Conservation (phyloP, 108 stramenopile genomes). For the Nitzschia palea region DNA sequence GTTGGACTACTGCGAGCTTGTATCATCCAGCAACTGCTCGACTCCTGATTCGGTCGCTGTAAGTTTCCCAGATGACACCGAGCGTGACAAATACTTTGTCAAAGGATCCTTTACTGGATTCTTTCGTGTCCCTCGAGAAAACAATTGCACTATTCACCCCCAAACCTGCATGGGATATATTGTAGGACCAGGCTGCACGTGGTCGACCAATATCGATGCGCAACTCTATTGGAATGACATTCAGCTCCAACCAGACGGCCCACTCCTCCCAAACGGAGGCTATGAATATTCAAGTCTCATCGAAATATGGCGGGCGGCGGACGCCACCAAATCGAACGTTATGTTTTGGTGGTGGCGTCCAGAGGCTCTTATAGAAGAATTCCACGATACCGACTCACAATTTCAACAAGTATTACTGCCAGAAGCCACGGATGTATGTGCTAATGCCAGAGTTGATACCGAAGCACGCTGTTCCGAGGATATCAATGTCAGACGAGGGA, state of each 20-base stretch:
- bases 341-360: conserved; percentile 41
- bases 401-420: conserved; percentile 35
- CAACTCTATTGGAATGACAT: conserved; percentile 25
- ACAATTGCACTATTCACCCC: conserved; percentile 21
- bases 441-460: conserved; percentile 3
- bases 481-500: conserved; percentile 12
- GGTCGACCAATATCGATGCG: conserved; percentile 23
- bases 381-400: conserved; percentile 10
- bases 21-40: conserved; percentile 24
- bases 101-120: conserved; percentile 15
- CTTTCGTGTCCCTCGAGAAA: conserved; percentile 18
- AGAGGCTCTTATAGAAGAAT: conserved; percentile 28
- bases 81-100: conserved; percentile 18
- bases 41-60: conserved; percentile 16
- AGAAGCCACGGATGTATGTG: conserved; percentile 9
- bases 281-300: conserved; percentile 37
- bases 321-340: conserved; percentile 37
- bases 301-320: conserved; percentile 42
- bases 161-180: conserved; percentile 28
- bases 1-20: conserved; percentile 36
- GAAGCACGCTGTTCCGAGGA: conserved; percentile 21
- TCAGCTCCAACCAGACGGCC: conserved; percentile 11
- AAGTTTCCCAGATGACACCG: conserved; percentile 8
- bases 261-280: conserved; percentile 27
- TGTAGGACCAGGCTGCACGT: conserved; percentile 18